Evolutionary conservation across 2,329 filamentous ascomycete genomes (phyloP).

Genomic region (Sclerotinia nivalis): DNA sequence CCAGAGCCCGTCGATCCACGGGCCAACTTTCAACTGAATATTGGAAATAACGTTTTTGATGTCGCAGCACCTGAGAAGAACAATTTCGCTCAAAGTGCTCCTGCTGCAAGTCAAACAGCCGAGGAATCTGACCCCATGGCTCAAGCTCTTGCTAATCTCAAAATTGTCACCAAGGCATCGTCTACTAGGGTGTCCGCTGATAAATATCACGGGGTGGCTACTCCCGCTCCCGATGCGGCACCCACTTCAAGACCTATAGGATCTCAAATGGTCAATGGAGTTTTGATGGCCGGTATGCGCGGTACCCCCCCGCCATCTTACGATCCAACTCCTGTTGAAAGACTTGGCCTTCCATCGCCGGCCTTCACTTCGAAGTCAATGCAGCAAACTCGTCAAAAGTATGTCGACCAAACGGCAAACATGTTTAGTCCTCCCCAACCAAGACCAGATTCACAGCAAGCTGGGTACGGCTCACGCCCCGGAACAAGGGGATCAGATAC

Average conservation of each 20-base stretch:
- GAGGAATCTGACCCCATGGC: constrained; percentile 86
- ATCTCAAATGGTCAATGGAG: constrained; percentile 44
- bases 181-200: constrained; percentile 89
- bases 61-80: constrained; percentile 75
- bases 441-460: constrained; percentile 38
- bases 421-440: constrained; percentile 59
- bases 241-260: constrained; percentile 49
- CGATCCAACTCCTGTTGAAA: constrained; percentile 65
- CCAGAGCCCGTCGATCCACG: constrained; percentile 89
- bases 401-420: constrained; percentile 76
- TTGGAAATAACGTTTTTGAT: constrained; percentile 94
- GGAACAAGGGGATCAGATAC: constrained; percentile 60
- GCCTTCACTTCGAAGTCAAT: constrained; percentile 93
- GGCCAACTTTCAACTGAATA: constrained; percentile 87
- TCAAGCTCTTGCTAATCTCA: constrained; percentile 86
- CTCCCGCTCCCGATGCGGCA: constrained; percentile 62
- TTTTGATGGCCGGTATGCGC: constrained; percentile 58
- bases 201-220: constrained; percentile 88
- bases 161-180: constrained; percentile 80
- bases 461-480: constrained; percentile 50
- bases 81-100: constrained; percentile 43
- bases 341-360: constrained; percentile 84
- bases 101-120: constrained; percentile 45
- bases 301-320: constrained; percentile 88
- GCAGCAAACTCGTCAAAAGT: constrained; percentile 92